These are phyloP conservation scores for Coemansia sp. DNA, from an alignment of 192 early-diverging fungal species.

Conservation along the genomic window DNA sequence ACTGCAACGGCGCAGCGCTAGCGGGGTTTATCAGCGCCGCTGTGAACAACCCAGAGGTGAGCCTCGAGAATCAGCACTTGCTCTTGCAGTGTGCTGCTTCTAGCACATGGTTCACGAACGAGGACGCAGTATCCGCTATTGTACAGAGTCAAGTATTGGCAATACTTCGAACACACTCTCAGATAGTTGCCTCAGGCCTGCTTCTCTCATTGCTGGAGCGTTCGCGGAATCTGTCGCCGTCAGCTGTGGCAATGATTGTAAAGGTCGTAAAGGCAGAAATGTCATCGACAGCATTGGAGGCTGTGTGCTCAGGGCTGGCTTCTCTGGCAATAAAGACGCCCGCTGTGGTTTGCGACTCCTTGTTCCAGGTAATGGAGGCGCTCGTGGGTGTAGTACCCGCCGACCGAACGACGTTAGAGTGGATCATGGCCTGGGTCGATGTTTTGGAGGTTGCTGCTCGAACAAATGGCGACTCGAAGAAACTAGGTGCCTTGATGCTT, in stretches of 20 bases:
- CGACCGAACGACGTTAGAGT: background rate
- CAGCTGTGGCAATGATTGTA: conserved; percentile 22
- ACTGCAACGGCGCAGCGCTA: conserved; percentile 14
- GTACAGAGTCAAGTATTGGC: conserved; percentile 33
- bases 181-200: conserved; percentile 21
- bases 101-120: conserved; percentile 17
- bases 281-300: conserved; percentile 9
- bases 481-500: conserved; percentile 38
- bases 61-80: conserved; percentile 38
- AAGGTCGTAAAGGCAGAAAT: conserved; percentile 36
- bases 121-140: conserved; percentile 38
- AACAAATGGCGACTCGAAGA: conserved; percentile 21
- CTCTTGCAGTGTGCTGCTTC: conserved; percentile 16
- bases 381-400: conserved; percentile 21
- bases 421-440: conserved; percentile 23
- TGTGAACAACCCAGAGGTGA: conserved; percentile 22
- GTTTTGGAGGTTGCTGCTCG: conserved; percentile 21
- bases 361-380: conserved; percentile 37
- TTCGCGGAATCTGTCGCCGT: conserved; percentile 8
- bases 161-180: conserved; percentile 20
- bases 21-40: conserved; percentile 25
- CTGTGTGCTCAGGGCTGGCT: conserved; percentile 20
- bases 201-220: conserved; percentile 24
- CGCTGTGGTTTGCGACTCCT: background rate
- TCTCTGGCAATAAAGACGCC: conserved; percentile 2